Conservation (phyloP, 192 early-diverging fungal genomes). For the Polychytrium aggregatum region DNA sequence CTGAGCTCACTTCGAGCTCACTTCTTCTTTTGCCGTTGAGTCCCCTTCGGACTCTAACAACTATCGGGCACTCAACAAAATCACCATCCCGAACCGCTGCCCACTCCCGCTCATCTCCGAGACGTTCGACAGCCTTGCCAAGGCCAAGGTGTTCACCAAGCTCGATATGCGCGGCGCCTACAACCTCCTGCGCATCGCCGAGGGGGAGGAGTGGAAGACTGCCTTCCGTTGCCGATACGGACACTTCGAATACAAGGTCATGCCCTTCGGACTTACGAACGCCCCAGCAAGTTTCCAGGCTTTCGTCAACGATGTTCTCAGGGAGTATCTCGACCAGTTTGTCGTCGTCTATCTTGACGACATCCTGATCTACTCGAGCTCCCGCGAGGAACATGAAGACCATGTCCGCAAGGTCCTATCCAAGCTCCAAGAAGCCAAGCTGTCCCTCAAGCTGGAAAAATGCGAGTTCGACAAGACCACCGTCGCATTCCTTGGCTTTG, state of each 20-base stretch:
- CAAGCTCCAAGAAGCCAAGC: conserved; percentile 10
- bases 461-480: conserved; percentile 13
- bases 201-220: not conserved
- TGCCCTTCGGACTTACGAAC: conserved; percentile 54
- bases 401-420: conserved; percentile 15
- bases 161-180: conserved; percentile 31
- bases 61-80: conserved; percentile 31
- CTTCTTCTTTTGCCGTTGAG: too few species aligned
- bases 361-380: conserved; percentile 32
- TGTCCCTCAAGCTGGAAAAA: conserved; percentile 26
- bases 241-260: conserved; percentile 38
- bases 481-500: conserved; percentile 21
- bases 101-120: conserved; percentile 39
- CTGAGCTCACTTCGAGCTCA: too few species aligned
- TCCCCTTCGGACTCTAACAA: too few species aligned
- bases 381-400: conserved; percentile 1
- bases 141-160: conserved; percentile 19
- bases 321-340: conserved; percentile 3
- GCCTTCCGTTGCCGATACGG: conserved; percentile 12
- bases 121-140: conserved; percentile 15
- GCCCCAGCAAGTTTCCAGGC: conserved; percentile 39
- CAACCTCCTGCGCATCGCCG: conserved; percentile 22
- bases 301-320: conserved; percentile 25
- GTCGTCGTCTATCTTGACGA: conserved; percentile 24
- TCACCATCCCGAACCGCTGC: conserved; percentile 28